Base-by-base conservation (phyloP, 208 protist species). In the Leishmania amazonensis region DNA sequence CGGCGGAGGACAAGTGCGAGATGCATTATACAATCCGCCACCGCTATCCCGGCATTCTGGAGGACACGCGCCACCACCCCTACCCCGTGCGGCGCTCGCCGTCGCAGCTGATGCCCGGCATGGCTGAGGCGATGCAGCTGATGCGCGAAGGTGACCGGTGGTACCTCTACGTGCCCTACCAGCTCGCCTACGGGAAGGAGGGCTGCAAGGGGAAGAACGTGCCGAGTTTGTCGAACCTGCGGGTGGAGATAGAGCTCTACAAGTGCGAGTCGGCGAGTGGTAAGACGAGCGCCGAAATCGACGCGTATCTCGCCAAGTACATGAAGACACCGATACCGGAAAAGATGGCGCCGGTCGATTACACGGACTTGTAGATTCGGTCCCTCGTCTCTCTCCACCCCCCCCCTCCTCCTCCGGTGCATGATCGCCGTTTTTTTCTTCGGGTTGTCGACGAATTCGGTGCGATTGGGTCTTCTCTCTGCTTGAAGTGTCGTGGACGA, bases 121-220 rank as follows among this genome's bases (percentile, higher is more conserved):
- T 94, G 90, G 77, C 75, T 42, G 93, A 98, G 82, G 94, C 90
- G 60, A 86, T 98, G 82, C 83, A 95, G 88, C 76, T 94, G n/a
- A 98, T 98, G 95, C 91, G 91, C 31, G 92, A 95, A 78, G 95
- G 95, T 1, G 95, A 98, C 78, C 78, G 73, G 38, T 98, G 93
- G 92, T 83, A 89, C 57, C 76, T 96, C 72, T 94, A 90, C 75
- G 82, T 96, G 38, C 93, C 94, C 19, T 91, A 88, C 60, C 75
- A 89, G 64, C 88, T 96, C 24, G 95, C 88, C 54, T 98, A 97
- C 86, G 93, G 93, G 9, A 81, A 28, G 62, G 67, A 76, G 15
- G 93, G 94, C 13, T 86, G 80, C 73, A 83, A 80, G 40, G 84
- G 71, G 38, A 58, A 75, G 6, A 81, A 78, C 24, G 94, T 98